Conservation (phyloP, 306 rosid genomes). For the Ziziphus jujuba region DNA sequence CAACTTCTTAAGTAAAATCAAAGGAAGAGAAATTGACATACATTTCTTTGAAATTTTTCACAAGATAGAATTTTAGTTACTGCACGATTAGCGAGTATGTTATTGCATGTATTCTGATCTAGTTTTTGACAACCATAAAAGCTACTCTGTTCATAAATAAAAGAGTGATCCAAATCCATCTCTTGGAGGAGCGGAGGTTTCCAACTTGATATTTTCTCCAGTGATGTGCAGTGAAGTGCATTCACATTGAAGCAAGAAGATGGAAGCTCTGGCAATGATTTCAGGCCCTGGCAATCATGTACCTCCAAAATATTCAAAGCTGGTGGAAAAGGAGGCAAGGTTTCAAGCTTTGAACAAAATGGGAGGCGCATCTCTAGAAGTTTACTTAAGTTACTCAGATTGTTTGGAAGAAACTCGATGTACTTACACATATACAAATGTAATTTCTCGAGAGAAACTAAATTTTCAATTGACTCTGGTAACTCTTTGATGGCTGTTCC, state of each 20-base stretch:
- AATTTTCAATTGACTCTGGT: background rate
- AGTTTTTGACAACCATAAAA: background rate
- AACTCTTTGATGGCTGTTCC: slow-evolving; percentile 8
- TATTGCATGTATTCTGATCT: background rate
- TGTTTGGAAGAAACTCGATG: no score
- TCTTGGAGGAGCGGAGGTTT: background rate
- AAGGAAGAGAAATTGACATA: no score
- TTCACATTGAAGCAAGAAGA: background rate
- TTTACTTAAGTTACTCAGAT: no score
- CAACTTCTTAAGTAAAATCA: no score
- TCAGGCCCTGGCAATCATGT: background rate
- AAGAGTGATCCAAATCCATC: no score
- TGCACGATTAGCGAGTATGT: background rate
- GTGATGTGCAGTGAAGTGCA: background rate
- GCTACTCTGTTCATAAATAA: background rate
- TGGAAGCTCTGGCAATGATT: background rate
- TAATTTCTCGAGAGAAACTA: background rate
- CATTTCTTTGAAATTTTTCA: background rate
- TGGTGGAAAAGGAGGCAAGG: background rate
- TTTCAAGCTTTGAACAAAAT: background rate
- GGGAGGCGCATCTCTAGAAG: no score
- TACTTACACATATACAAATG: no score
- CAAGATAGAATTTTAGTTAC: background rate
- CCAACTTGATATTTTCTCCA: background rate
- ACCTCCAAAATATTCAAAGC: background rate